Conservation (phyloP, 768 basidiomycete genomes). For the Termitomyces eurrhizus region DNA sequence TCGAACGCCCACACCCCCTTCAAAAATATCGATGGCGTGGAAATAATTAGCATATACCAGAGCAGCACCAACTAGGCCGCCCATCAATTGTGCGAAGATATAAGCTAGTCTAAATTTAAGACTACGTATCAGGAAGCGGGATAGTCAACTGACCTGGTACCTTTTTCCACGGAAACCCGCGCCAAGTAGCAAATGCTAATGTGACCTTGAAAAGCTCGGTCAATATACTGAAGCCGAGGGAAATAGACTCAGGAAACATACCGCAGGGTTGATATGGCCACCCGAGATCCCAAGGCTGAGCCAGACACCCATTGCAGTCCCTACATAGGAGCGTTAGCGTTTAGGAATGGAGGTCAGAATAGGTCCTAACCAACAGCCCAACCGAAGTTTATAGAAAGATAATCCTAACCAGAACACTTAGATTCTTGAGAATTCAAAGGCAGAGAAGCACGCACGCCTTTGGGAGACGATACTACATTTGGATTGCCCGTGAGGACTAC, state of each 20-base stretch:
- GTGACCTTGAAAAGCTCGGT: slow-evolving; percentile 42
- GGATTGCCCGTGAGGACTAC: slow-evolving; percentile 38
- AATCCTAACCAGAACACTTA: slow-evolving; percentile 24
- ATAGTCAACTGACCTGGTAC: slow-evolving; percentile 40
- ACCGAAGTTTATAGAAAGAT: slow-evolving; percentile 38
- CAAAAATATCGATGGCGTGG: slow-evolving; percentile 61
- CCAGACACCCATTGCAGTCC: slow-evolving; percentile 46
- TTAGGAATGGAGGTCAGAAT: background rate
- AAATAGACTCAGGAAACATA: slow-evolving; percentile 12
- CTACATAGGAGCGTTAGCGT: slow-evolving; percentile 17
- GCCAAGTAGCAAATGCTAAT: slow-evolving; percentile 56
- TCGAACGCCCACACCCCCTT: slow-evolving; percentile 50
- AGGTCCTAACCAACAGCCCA: slow-evolving; percentile 36
- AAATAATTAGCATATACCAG: slow-evolving; percentile 64
- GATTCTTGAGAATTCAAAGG: background rate
- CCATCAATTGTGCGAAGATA: slow-evolving; percentile 59
- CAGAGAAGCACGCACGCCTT: slow-evolving; percentile 37
- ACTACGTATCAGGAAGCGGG: background rate
- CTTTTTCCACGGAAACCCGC: slow-evolving; percentile 68
- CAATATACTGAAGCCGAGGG: background rate
- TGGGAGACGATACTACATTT: slow-evolving; percentile 34
- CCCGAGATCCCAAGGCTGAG: slow-evolving; percentile 44
- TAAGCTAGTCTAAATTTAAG: slow-evolving; percentile 28
- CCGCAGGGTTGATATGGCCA: slow-evolving; percentile 41
- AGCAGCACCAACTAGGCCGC: slow-evolving; percentile 56